Evolutionary conservation across 1,139 yeast species (phyloP), one percentile per base, ranked within the genome.

Genomic region (Pichiaceae sp.): DNA sequence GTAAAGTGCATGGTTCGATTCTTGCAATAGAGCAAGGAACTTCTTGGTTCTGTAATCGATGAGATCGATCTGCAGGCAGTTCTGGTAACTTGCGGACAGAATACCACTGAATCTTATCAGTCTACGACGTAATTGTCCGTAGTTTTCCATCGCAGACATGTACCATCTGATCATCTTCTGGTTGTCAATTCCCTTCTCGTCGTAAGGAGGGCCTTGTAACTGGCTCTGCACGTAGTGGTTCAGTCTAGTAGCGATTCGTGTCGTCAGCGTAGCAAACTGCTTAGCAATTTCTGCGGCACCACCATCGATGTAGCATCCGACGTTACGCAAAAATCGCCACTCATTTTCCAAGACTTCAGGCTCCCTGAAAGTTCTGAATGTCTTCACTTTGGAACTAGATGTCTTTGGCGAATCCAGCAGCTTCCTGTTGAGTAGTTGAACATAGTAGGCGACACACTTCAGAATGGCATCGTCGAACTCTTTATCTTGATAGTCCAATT

Each of bases 271-370:
- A 0, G 85, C 70, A 37, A 83, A 77, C 48, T 82, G 89, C 44
- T 76, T 79, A 0, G 96, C 94, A 35, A 89, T 79, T 15, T 81
- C 79, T 8, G 77, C 74, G 36, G 94, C 85, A 16, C 95, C 93
- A n/a, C 91, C 89, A 38, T 82, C 86, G 26, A 89, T 75, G 43
- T 71, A 72, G 39, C 63, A 69, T 8, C 96, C 96, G 21, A 86
- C 68, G 48, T 78, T 77, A 48, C 75, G 82, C 46, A 91, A 64
- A 48, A 80, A 79, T 33, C 68, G 67, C 84, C 94, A 89, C 23
- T 81, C 78, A 45, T 75, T 79, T 50, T 83, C 84, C 37, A 91
- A 63, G 50, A 83, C 89, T 51, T 91, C 98, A 0, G 96, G 93
- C 52, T 87, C 96, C 52, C 86, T 86, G 56, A 85, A 86, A 0